A percentile compares a stretch with the other conserved stretches of the same genome.
These are phyloP conservation scores for Paramecium biaurelia DNA, from an alignment of 73 alveolate genomes.

Conservation along the genomic window DNA sequence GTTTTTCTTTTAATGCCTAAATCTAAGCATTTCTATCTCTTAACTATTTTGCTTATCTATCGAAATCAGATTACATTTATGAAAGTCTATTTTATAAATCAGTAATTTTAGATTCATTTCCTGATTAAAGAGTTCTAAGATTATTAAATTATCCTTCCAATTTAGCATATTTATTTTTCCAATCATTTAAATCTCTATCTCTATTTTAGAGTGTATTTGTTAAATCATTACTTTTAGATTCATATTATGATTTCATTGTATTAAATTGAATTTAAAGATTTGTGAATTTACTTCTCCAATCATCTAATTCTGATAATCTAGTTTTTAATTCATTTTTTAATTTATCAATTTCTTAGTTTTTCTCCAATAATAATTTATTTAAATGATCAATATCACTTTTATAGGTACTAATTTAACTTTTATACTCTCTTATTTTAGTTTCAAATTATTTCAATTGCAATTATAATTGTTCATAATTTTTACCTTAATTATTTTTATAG, in stretches of 20 bases:
- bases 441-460: neutral
- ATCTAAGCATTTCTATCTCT: slow-evolving; percentile 26
- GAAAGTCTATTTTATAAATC: slow-evolving; percentile 25
- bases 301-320: neutral
- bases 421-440: neutral
- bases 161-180: slow-evolving; percentile 10
- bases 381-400: neutral
- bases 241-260: slow-evolving; percentile 9
- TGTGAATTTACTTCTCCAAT: slow-evolving; percentile 33
- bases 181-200: slow-evolving; percentile 44
- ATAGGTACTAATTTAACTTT: neutral
- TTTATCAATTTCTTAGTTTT: slow-evolving; percentile 10
- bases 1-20: neutral
- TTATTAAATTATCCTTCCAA: slow-evolving; percentile 39
- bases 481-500: neutral
- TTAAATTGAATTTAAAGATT: neutral
- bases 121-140: slow-evolving; percentile 4
- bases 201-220: neutral
- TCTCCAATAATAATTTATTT: neutral
- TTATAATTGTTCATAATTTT: neutral
- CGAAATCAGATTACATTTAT: neutral
- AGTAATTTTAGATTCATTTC: slow-evolving; percentile 25
- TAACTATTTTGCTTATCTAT: neutral
- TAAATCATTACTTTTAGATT: slow-evolving; percentile 1
- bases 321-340: neutral